Base-by-base conservation (phyloP, 106 monocot genomes). In the Dioscorea zingiberensis region DNA sequence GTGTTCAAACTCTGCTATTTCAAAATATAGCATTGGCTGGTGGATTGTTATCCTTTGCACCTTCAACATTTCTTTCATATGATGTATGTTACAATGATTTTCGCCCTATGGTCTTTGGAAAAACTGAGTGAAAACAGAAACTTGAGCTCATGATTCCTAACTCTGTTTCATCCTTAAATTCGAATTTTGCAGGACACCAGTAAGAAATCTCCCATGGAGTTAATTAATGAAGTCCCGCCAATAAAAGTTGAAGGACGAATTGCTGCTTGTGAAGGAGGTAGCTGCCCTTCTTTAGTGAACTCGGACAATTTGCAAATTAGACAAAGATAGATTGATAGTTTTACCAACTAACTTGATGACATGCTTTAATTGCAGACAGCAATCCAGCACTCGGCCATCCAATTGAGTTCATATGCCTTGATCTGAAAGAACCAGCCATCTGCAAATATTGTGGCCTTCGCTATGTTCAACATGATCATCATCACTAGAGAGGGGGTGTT, bases 391-490 rank as follows among this genome's bases (percentile, higher is more conserved):
- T 95, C 27, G 94, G 94, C 24, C 94, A 95, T 49, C 94, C 94
- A 19, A 88, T 95, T 27, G 94, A 95, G 67, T 95, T 71, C 55
- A 91, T 95, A 60, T 95, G 94, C 73, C 83, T 95, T 46, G 91
- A 95, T 49, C 25, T 70, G 48, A 73, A 78, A 28, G 83, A 80
- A 13, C 94, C 91, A 8, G 91, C 91, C 7, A 55, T 85, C 25
- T 95, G 94, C 78, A 95, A 95, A 68, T 95, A 95, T 65, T 91
- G 94, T 59, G 94, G 94, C 55, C 90, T 95, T 22, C 87, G 94
- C 38, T 95, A 72, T 64, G 77, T 81, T 62, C 94, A 95, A 69
- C 28, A n/a, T n/a, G n/a, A 66, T 25, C 72, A 78, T 47, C 93
- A 94, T 60, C 93, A 89, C 73, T 85, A 90, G 59, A 62, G 9